These are phyloP conservation scores for Cylindrotheca closterium DNA, from an alignment of 108 stramenopile species.

Conservation along the genomic window DNA sequence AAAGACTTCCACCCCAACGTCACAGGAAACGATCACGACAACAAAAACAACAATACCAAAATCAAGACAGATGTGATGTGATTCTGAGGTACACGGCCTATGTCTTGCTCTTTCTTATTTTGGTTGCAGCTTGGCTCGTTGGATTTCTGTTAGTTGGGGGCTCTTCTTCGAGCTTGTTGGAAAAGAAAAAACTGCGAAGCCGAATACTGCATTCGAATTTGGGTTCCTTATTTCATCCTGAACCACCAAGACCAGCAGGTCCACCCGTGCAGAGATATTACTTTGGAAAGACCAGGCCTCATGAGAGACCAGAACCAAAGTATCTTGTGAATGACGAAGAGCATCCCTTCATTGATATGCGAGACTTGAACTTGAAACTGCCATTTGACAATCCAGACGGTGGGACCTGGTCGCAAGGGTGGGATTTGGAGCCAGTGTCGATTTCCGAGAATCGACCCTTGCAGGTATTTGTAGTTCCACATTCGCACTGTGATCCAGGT, in stretches of 20 bases:
- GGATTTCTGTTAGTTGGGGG: slow-evolving; percentile 11
- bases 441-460: slow-evolving; percentile 22
- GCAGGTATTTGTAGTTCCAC: slow-evolving; percentile 56
- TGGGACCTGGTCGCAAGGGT: slow-evolving; percentile 65
- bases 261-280: neutral
- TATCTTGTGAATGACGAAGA: neutral
- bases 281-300: neutral
- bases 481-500: slow-evolving; percentile 68
- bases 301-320: slow-evolving; percentile 5
- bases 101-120: neutral
- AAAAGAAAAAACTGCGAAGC: too few relatives aligned
- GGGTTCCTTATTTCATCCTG: neutral
- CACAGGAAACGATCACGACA: too few relatives aligned
- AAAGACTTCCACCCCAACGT: too few relatives aligned
- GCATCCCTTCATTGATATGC: slow-evolving; percentile 53
- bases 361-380: slow-evolving; percentile 30
- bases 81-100: too few relatives aligned
- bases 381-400: slow-evolving; percentile 56
- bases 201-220: neutral
- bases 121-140: slow-evolving; percentile 15
- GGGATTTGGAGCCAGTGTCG: slow-evolving; percentile 44
- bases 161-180: too few relatives aligned
- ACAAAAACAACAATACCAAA: too few relatives aligned
- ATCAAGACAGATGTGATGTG: too few relatives aligned
- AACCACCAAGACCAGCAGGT: neutral